Conservation (phyloP, 2,329 filamentous ascomycete genomes). For the Alternaria angustiovoidea region DNA sequence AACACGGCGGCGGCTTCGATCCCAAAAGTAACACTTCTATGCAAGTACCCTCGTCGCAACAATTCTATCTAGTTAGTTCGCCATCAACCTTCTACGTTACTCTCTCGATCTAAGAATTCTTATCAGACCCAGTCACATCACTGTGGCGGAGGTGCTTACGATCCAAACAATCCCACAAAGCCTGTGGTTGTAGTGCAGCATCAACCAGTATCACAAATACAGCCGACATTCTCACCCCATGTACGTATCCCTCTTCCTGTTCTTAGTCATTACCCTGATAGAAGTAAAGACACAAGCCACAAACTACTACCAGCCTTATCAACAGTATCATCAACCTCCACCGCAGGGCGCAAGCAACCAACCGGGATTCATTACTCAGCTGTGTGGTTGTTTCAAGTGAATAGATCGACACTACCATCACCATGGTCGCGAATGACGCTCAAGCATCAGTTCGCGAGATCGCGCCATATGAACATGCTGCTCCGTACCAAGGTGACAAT, state of each 20-base stretch:
- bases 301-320: slow-evolving; percentile 15
- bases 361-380: slow-evolving; percentile 28
- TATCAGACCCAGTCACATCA: slow-evolving; percentile 9
- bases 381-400: slow-evolving; percentile 27
- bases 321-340: slow-evolving; percentile 12
- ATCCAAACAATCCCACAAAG: slow-evolving; percentile 20
- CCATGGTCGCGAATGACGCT: slow-evolving; percentile 19
- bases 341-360: slow-evolving; percentile 15
- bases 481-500: neutral
- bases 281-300: slow-evolving; percentile 12
- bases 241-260: slow-evolving; percentile 2
- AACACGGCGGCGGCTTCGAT: slow-evolving; percentile 35
- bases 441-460: slow-evolving; percentile 26
- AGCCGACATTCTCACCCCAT: slow-evolving; percentile 16
- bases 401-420: neutral
- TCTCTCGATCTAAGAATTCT: neutral
- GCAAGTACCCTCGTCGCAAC: slow-evolving; percentile 6
- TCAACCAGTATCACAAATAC: slow-evolving; percentile 17
- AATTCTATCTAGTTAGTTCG: slow-evolving; percentile 15
- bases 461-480: neutral
- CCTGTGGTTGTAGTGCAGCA: slow-evolving; percentile 15
- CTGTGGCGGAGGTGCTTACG: slow-evolving; percentile 26
- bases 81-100: neutral
- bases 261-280: neutral
- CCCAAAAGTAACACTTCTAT: slow-evolving; percentile 24